phyloP scores from a whole-genome alignment of 2,329 filamentous ascomycete species.

The Erysiphe neolycopersici region DNA sequence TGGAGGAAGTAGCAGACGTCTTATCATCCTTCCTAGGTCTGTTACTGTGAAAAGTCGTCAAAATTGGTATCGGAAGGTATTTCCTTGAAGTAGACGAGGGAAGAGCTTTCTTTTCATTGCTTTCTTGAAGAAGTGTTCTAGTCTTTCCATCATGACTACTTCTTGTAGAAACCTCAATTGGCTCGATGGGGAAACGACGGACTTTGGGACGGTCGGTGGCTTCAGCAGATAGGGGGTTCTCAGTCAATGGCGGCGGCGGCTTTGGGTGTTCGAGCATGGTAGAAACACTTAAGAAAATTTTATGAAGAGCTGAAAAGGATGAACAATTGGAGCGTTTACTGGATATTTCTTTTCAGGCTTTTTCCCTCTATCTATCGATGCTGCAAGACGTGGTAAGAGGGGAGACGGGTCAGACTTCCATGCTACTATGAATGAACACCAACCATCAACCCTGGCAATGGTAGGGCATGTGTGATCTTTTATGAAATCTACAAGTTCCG shows the following conservation, averaged over 20 bases:
- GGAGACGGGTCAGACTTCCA: too few species aligned
- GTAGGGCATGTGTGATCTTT: too few species aligned
- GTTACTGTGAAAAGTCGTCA: conserved; percentile 38
- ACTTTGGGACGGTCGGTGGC: conserved; percentile 11
- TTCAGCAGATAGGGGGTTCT: conserved; percentile 13
- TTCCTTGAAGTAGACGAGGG: conserved; percentile 20
- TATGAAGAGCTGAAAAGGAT: too few species aligned
- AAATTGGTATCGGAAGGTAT: conserved; percentile 43
- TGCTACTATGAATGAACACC: too few species aligned
- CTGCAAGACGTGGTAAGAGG: too few species aligned
- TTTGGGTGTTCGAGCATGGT: too few species aligned
- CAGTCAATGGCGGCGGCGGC: background rate
- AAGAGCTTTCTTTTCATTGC: conserved; percentile 9
- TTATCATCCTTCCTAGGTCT: conserved; percentile 17
- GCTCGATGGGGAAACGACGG: conserved; percentile 17
- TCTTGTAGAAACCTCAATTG: conserved; percentile 18
- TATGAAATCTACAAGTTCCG: too few species aligned
- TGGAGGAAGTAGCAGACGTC: conserved; percentile 24
- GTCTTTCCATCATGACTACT: conserved; percentile 13
- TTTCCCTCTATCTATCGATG: too few species aligned
- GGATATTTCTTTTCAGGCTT: too few species aligned
- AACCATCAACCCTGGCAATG: too few species aligned
- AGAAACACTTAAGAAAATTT: too few species aligned
- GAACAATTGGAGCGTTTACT: too few species aligned
- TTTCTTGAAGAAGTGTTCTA: conserved; percentile 3